Percentiles rank a stretch among this genome's conserved stretches.
Evolutionary conservation across 1,139 yeast species (phyloP).

Genomic region (Candida sojae): DNA sequence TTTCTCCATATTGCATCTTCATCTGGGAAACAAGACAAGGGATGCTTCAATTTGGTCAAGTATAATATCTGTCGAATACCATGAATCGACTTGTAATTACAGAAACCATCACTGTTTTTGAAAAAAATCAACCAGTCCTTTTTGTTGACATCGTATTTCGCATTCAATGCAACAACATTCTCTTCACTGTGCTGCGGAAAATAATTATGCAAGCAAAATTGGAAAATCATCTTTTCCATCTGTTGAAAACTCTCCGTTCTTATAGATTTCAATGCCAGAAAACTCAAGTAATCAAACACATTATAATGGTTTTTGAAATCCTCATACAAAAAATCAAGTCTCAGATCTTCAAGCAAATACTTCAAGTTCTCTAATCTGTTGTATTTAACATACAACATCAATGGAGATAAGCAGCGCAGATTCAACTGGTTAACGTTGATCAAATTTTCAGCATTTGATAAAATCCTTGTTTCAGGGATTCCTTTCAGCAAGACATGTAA

Average conservation of each 20-base stretch:
- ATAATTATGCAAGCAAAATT: slow-evolving; percentile 28
- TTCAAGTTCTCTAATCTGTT: slow-evolving; percentile 62
- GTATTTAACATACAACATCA: slow-evolving; percentile 71
- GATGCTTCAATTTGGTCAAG: slow-evolving; percentile 33
- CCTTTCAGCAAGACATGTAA: slow-evolving; percentile 65
- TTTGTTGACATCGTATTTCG: slow-evolving; percentile 31
- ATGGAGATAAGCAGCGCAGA: slow-evolving; percentile 61
- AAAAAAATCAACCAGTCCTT: slow-evolving; percentile 40
- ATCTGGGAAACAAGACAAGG: slow-evolving; percentile 41
- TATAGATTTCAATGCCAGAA: slow-evolving; percentile 32
- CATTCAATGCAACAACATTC: slow-evolving; percentile 33
- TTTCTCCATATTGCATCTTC: slow-evolving; percentile 40
- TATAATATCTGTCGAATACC: slow-evolving; percentile 40
- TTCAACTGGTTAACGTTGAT: slow-evolving; percentile 67
- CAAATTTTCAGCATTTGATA: slow-evolving; percentile 33
- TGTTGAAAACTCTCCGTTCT: slow-evolving; percentile 31
- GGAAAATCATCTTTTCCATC: slow-evolving; percentile 49
- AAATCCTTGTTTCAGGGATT: slow-evolving; percentile 38
- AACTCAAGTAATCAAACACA: slow-evolving; percentile 42
- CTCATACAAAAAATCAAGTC: slow-evolving; percentile 45
- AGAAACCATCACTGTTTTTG: slow-evolving; percentile 17
- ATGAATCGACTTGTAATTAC: slow-evolving; percentile 29
- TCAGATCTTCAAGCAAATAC: slow-evolving; percentile 43
- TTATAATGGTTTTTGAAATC: slow-evolving; percentile 47
- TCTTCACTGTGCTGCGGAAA: slow-evolving; percentile 20